A percentile compares a stretch with the other conserved stretches of the same genome.
phyloP scores from a whole-genome alignment of 768 basidiomycete genomes.

The Coprinopsis cinerea region DNA sequence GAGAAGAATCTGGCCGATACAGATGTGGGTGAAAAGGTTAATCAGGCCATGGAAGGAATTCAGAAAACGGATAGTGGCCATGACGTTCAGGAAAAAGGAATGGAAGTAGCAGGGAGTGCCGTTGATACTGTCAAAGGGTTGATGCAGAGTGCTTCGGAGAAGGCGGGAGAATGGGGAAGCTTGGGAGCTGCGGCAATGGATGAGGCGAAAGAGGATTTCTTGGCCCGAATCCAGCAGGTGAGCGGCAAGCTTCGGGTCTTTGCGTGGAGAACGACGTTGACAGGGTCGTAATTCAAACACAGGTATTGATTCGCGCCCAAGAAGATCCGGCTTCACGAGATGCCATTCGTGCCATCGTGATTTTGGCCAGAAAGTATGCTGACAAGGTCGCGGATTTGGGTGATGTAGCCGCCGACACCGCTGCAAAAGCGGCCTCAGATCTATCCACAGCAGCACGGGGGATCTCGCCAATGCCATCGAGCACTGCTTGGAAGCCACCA shows the following conservation, averaged over 20 bases:
- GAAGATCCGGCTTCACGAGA: slow-evolving; percentile 25
- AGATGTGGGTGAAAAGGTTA: slow-evolving; percentile 19
- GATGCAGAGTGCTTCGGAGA: slow-evolving; percentile 1
- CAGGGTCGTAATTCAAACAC: not conserved
- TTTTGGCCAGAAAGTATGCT: slow-evolving; percentile 28
- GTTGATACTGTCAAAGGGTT: not conserved
- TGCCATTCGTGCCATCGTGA: slow-evolving; percentile 26
- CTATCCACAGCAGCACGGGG: not conserved
- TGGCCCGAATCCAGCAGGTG: slow-evolving; percentile 27
- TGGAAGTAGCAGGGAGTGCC: not conserved
- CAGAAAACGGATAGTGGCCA: not conserved
- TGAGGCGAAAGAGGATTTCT: slow-evolving; percentile 19
- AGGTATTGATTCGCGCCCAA: slow-evolving; percentile 26
- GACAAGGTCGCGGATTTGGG: slow-evolving; percentile 19
- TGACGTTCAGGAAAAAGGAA: not conserved
- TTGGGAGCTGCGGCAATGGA: slow-evolving; percentile 17
- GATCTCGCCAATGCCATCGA: not conserved
- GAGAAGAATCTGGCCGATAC: slow-evolving; percentile 17
- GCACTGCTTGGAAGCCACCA: not conserved
- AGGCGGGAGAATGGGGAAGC: slow-evolving; percentile 17
- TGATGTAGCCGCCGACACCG: slow-evolving; percentile 10
- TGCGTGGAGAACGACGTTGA: not conserved
- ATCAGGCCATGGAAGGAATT: slow-evolving; percentile 14
- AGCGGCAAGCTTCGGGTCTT: no score
- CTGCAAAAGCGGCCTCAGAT: slow-evolving; percentile 10